Evolutionary conservation across 2,329 filamentous ascomycete genomes (phyloP), one percentile per base, ranked within the genome.

Genomic region (Venturia pyrina): DNA sequence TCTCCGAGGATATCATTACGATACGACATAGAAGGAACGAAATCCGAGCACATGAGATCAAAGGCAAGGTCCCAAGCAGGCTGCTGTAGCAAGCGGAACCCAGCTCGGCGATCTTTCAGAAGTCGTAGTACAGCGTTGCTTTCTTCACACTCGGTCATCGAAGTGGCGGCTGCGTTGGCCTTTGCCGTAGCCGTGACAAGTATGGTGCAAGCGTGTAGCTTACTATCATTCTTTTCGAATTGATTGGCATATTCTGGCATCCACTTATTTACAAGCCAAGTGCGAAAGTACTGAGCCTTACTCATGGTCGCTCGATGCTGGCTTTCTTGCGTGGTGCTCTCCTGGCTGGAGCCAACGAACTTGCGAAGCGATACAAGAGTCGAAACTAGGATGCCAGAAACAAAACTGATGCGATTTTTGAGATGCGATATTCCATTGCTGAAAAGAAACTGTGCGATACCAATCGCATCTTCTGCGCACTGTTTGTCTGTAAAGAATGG

Each of bases 381-480:
- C 0, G 91, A 91, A 21, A 97, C 78, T 0, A 89, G 84, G 69
- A 93, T 89, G 0, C 93, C 93, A 13, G 90, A 87, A 53, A 96
- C 80, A 71, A 97, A 97, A 0, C 87, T 88, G 0, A 91, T 87
- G 0, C 83, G 81, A 41, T 83, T 80, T 3, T 75, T 77, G 5
- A 99, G 80, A 73, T 93, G 87, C 5, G 78, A 70, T 19, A 79
- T 78, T 8, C 93, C 92, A 63, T 84, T 83, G 6, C 84, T 80
- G 17, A 98, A 80, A 1, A 99, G 82, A 75, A 96, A 97, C 74
- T 91, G 89, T 67, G 90, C 87, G 43, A 99, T 84, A 0, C 93
- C 93, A 57, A 98, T 82, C 1, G 90, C 88, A 78, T 99, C 95
- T 72, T 96, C 91, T 11, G 93, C 90, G 75, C 93, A 98, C 72